Conservation (phyloP, 768 basidiomycete genomes). For the Naganishia onofrii region DNA sequence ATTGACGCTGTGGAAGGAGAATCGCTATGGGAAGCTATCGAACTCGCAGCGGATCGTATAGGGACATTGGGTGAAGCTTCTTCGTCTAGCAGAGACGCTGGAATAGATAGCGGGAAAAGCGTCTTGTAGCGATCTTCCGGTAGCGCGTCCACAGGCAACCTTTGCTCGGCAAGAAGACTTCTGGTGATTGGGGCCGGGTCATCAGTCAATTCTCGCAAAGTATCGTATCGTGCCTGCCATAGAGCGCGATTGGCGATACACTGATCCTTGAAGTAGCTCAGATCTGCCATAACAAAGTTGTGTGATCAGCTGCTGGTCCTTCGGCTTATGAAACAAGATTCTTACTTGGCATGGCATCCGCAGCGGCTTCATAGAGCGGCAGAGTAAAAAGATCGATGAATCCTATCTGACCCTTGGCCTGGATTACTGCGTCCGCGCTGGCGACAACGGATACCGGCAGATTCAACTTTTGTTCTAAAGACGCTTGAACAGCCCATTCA, state of each 20-base stretch:
- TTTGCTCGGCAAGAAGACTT: conserved; percentile 36
- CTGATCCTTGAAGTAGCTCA: conserved; percentile 65
- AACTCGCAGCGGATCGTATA: neutral
- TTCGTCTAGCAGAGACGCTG: conserved; percentile 51
- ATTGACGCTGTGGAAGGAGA: neutral
- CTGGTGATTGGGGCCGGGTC: conserved; percentile 32
- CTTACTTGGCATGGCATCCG: conserved; percentile 71
- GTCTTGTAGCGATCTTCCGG: conserved; percentile 56
- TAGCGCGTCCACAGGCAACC: conserved; percentile 49
- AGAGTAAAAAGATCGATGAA: conserved; percentile 80
- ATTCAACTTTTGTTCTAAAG: conserved; percentile 74
- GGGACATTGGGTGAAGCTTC: neutral
- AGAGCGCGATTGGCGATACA: conserved; percentile 67
- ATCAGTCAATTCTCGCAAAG: conserved; percentile 49
- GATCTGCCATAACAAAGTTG: conserved; percentile 56
- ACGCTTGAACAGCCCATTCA: conserved; percentile 88
- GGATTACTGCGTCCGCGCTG: conserved; percentile 61
- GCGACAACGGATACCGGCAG: conserved; percentile 64
- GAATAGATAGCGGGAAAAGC: conserved; percentile 63
- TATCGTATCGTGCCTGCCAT: conserved; percentile 63
- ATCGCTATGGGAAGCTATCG: neutral
- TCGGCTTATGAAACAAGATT: neutral
- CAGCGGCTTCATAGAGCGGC: conserved; percentile 75
- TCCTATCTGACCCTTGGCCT: conserved; percentile 80
- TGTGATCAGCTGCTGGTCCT: conserved; percentile 12